Conservation (phyloP, 176 grass and related monocot species). For the Tillandsia leiboldiana region DNA sequence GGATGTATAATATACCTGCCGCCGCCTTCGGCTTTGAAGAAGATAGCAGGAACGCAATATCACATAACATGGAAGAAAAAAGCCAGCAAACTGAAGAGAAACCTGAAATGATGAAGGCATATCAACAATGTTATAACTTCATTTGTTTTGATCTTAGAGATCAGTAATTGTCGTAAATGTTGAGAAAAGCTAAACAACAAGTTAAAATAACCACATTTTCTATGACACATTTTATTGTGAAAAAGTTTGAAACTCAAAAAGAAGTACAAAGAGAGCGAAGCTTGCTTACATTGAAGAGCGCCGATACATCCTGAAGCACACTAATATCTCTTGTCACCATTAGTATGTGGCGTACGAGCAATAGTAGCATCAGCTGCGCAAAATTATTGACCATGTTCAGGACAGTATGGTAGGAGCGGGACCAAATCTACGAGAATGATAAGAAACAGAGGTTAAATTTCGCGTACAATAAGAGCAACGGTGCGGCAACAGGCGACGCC, state of each 20-base stretch:
- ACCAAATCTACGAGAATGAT: background rate
- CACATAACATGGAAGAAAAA: slow-evolving; percentile 93
- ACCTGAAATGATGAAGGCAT: slow-evolving; percentile 40
- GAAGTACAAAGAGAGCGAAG: background rate
- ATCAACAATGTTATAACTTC: background rate
- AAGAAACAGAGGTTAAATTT: background rate
- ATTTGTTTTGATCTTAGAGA: background rate
- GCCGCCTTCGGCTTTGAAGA: slow-evolving; percentile 59
- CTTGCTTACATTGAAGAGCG: slow-evolving; percentile 88
- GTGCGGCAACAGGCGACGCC: slow-evolving; percentile 59
- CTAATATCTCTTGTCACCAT: slow-evolving; percentile 66
- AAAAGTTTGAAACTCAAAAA: background rate
- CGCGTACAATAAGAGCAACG: slow-evolving; percentile 65
- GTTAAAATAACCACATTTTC: background rate
- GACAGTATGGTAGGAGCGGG: background rate
- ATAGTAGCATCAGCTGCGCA: slow-evolving; percentile 73
- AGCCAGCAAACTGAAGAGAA: slow-evolving; percentile 68
- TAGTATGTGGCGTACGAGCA: slow-evolving; percentile 70
- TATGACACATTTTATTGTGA: background rate
- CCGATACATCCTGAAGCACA: slow-evolving; percentile 71
- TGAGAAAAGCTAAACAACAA: background rate
- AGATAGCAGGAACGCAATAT: slow-evolving; percentile 75
- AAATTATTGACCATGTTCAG: slow-evolving; percentile 8
- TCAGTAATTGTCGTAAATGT: background rate
- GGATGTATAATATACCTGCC: slow-evolving; percentile 40